These are phyloP conservation scores for Jaapia argillacea DNA, from an alignment of 768 basidiomycete species.

Conservation along the genomic window DNA sequence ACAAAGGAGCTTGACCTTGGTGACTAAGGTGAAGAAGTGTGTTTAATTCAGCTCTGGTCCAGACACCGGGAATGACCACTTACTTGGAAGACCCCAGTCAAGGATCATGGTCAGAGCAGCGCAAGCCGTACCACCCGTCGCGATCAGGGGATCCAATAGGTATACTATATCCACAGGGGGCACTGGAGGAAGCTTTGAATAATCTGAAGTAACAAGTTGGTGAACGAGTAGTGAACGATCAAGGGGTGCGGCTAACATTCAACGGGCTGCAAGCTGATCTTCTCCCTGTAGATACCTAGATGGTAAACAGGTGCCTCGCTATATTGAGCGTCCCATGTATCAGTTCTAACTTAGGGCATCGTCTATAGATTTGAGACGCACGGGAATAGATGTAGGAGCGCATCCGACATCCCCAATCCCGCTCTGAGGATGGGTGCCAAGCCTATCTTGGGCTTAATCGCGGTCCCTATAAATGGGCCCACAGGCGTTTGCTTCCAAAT, in stretches of 20 bases:
- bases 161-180: slow-evolving; percentile 78
- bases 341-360: neutral
- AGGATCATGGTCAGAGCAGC: slow-evolving; percentile 82
- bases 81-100: slow-evolving; percentile 75
- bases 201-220: slow-evolving; percentile 40
- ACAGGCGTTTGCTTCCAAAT: slow-evolving; percentile 80
- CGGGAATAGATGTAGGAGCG: slow-evolving; percentile 78
- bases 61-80: slow-evolving; percentile 13
- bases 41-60: neutral
- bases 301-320: slow-evolving; percentile 84
- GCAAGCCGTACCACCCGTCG: slow-evolving; percentile 86
- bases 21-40: slow-evolving; percentile 25
- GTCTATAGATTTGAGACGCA: slow-evolving; percentile 27
- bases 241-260: slow-evolving; percentile 47
- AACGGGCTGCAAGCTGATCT: slow-evolving; percentile 79
- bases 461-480: slow-evolving; percentile 65
- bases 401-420: slow-evolving; percentile 89
- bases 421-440: slow-evolving; percentile 89
- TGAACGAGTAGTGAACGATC: neutral
- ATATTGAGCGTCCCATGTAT: slow-evolving; percentile 1
- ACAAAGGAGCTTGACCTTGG: slow-evolving; percentile 71
- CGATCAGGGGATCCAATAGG: slow-evolving; percentile 86
- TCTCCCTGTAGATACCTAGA: slow-evolving; percentile 84
- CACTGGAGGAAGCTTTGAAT: slow-evolving; percentile 76
- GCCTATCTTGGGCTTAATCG: slow-evolving; percentile 70